These are phyloP conservation scores for Thozetella sp. DNA, from an alignment of 495 filamentous ascomycete species.

Conservation along the genomic window DNA sequence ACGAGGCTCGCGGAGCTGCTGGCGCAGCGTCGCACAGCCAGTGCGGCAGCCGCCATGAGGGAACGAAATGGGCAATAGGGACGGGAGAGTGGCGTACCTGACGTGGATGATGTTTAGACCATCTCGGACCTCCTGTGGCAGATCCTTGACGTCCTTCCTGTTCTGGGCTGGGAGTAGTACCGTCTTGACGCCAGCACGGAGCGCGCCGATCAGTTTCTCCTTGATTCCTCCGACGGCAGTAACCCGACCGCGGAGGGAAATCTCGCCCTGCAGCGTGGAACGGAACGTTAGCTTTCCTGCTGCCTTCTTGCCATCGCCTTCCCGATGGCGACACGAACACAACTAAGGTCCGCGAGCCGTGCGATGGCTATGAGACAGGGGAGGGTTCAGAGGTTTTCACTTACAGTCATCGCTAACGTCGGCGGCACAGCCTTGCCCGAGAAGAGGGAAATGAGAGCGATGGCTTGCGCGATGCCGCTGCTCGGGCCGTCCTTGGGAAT, in stretches of 20 bases:
- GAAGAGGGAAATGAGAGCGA: constrained; percentile 92
- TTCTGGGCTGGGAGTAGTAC: constrained; percentile 89
- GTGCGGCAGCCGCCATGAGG: neutral
- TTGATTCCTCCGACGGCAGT: constrained; percentile 93
- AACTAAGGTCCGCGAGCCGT: constrained; percentile 5
- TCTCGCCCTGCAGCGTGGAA: constrained; percentile 64
- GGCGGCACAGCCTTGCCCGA: constrained; percentile 86
- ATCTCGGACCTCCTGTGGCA: constrained; percentile 87
- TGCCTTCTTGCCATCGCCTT: neutral
- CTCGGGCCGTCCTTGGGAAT: constrained; percentile 92
- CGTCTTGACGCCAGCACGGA: constrained; percentile 92
- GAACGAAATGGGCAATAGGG: neutral
- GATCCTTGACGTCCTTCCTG: constrained; percentile 89
- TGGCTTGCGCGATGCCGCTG: constrained; percentile 90
- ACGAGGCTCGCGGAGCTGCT: neutral
- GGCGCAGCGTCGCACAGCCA: neutral
- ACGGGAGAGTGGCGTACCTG: constrained; percentile 58
- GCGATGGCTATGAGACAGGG: neutral
- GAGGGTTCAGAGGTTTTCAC: constrained; percentile 13
- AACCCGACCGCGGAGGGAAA: constrained; percentile 85
- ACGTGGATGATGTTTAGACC: constrained; percentile 90
- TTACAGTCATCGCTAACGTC: constrained; percentile 88
- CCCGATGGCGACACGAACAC: constrained; percentile 14
- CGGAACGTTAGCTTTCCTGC: constrained; percentile 21
- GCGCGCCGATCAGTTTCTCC: constrained; percentile 96